These are phyloP conservation scores for Phytophthora lateralis DNA, from an alignment of 352 stramenopile species.

Conservation along the genomic window DNA sequence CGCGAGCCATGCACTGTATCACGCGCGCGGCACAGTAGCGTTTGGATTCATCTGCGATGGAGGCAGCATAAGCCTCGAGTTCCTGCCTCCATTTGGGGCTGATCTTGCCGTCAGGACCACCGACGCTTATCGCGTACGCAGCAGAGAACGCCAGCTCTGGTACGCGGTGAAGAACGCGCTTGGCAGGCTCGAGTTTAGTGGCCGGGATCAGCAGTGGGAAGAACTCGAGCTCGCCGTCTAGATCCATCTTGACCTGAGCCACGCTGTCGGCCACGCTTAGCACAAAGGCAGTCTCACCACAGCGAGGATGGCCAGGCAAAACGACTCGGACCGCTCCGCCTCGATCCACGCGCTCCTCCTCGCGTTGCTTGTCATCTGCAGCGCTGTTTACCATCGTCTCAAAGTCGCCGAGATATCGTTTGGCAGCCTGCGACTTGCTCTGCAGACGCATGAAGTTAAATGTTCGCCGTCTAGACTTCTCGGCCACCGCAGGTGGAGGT, in stretches of 20 bases:
- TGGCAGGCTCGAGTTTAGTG: constrained; percentile 59
- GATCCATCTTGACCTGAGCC: constrained; percentile 81
- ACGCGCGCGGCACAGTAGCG: constrained; percentile 66
- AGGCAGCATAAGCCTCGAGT: constrained; percentile 65
- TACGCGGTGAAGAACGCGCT: constrained; percentile 62
- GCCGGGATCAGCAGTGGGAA: constrained; percentile 65
- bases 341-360: constrained; percentile 40
- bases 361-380: constrained; percentile 43
- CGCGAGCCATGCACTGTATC: constrained; percentile 74
- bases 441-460: constrained; percentile 34
- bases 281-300: constrained; percentile 79
- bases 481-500: background rate
- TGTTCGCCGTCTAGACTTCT: constrained; percentile 19
- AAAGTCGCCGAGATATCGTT: constrained; percentile 63
- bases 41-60: constrained; percentile 70
- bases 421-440: constrained; percentile 53
- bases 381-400: constrained; percentile 59
- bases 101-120: constrained; percentile 38
- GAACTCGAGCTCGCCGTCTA: constrained; percentile 83
- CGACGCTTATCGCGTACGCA: constrained; percentile 41
- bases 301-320: constrained; percentile 74
- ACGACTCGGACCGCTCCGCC: constrained; percentile 77
- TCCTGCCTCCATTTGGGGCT: constrained; percentile 55
- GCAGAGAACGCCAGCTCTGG: constrained; percentile 69
- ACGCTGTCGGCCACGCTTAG: constrained; percentile 65